Conservation (phyloP, 1,139 yeast genomes). For the Blastobotrys niveus region DNA sequence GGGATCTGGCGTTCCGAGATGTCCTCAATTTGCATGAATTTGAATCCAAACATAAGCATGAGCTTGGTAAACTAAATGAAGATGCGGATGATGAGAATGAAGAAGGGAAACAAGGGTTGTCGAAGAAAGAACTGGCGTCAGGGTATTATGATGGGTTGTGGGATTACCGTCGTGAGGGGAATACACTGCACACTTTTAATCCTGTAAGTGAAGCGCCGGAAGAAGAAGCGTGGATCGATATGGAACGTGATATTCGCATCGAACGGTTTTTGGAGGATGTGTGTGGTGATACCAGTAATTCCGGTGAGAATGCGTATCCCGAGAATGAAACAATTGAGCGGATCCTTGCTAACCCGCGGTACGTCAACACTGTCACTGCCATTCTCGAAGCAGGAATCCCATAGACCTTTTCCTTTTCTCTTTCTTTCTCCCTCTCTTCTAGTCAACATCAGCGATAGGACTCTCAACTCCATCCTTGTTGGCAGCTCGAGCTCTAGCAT, state of each 20-base stretch:
- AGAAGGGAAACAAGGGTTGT: not conserved
- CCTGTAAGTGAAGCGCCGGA: constrained; percentile 15
- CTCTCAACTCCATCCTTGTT: not conserved
- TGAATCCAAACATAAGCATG: too few species aligned
- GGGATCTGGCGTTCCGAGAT: constrained; percentile 23
- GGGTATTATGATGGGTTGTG: constrained; percentile 17
- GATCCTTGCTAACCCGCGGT: constrained; percentile 9
- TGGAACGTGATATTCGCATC: constrained; percentile 20
- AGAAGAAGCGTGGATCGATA: constrained; percentile 19
- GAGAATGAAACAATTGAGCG: constrained; percentile 3
- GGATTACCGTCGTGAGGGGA: constrained; percentile 20
- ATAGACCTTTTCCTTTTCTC: too few species aligned
- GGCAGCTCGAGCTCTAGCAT: not conserved
- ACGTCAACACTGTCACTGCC: constrained; percentile 15
- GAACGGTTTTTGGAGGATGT: constrained; percentile 17
- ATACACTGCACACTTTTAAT: constrained; percentile 18
- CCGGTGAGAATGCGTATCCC: not conserved
- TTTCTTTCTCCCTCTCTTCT: not conserved
- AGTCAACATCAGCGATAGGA: too few species aligned
- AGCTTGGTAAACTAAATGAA: too few species aligned
- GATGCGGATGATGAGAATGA: not conserved
- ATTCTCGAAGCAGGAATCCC: constrained; percentile 22
- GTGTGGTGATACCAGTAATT: not conserved
- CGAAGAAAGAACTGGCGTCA: not conserved
- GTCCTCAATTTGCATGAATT: constrained; percentile 16